phyloP scores from a whole-genome alignment of 768 basidiomycete species.

The Imleria badia region DNA sequence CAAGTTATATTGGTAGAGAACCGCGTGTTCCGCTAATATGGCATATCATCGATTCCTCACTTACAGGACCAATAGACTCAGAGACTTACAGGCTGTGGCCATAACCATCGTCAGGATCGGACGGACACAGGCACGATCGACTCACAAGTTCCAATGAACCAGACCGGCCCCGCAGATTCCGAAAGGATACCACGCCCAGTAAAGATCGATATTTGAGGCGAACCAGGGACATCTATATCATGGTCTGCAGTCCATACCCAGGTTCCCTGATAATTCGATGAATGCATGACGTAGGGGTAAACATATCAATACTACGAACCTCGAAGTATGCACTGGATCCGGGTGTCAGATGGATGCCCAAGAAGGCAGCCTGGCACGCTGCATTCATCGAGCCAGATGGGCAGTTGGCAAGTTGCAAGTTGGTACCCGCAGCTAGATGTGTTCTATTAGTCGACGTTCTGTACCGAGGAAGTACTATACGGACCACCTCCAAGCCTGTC shows the following conservation, averaged over 20 bases:
- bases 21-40: constrained; percentile 42
- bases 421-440: constrained; percentile 48
- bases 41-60: neutral
- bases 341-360: constrained; percentile 59
- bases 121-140: neutral
- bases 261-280: constrained; percentile 44
- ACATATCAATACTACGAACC: constrained; percentile 31
- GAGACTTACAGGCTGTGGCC: constrained; percentile 20
- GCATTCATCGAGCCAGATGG: constrained; percentile 40
- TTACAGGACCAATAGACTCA: neutral
- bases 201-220: constrained; percentile 54
- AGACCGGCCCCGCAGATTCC: constrained; percentile 75
- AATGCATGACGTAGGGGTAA: neutral
- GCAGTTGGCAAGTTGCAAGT: constrained; percentile 46
- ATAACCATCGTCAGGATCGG: neutral
- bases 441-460: neutral
- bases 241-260: constrained; percentile 88
- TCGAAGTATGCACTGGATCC: constrained; percentile 60
- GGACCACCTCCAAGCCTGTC: constrained; percentile 30
- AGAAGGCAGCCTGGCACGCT: constrained; percentile 61
- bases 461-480: neutral
- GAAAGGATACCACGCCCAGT: constrained; percentile 73
- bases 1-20: constrained; percentile 49
- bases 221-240: constrained; percentile 47
- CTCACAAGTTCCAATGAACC: constrained; percentile 68